Base-by-base conservation (phyloP, 225 moss, liverwort and hornwort genomes). In the Marchantia paleacea region DNA sequence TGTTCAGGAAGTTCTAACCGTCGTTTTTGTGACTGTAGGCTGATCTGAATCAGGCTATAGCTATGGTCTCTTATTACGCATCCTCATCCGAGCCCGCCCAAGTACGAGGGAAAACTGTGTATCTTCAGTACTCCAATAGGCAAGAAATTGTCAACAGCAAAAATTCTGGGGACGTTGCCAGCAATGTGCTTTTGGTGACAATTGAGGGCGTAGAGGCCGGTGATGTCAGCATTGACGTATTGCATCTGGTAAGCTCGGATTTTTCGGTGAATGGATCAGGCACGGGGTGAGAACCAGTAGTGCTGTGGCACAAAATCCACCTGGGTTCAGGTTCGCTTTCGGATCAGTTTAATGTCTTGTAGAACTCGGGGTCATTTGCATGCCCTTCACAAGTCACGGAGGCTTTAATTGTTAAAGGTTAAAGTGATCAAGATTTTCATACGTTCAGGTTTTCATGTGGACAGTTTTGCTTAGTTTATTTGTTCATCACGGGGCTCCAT, bases 91-190 rank as follows among this genome's bases (percentile, higher is more conserved):
- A 99, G 88, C 99, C 95, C 52, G 99, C 99, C 60, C 99, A 99
- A 86, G 95, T 99, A 28, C 91, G 99, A 77, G 99, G 99, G 80
- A 99, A 99, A 87, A 99, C 99, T 20, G 95, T 99, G 78, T 99
- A 99, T 86, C 83, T 99, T 78, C 99, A 99, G 86, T 99, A 99
- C 84, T 99, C 99, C 81, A 99, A 99, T 92, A 99, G 94, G 89
- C 99, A 99, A 92, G 99, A 99, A 92, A 99, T 99, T 88, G 99
- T 99, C 80, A 99, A 95, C 89, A 99, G 95, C 91, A 99, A 99
- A 88, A 99, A 99, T 83, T 99, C 94, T 92, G 99, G 99, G 86
- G 99, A 99, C 94, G 94, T 95, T 91, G 99, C 99, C 87, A 99
- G 99, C 99, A 99, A 99, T 92, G 95, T 99, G 81, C 95, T 99